Evolutionary conservation across 176 grass and related monocot genomes (phyloP), one percentile per base, ranked within the genome.

Genomic region (Oryza glaberrima): DNA sequence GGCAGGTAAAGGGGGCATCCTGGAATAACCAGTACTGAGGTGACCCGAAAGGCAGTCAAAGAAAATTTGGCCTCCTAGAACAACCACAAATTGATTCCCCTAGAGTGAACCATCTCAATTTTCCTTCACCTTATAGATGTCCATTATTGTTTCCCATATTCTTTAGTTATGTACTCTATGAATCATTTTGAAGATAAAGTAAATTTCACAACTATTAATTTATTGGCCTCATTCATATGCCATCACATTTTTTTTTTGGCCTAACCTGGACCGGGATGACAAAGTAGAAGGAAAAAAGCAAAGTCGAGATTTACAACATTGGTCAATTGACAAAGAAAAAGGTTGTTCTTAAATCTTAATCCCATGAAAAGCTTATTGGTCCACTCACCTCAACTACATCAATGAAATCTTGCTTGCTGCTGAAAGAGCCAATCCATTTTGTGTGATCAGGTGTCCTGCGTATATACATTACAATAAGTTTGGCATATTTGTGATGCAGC

Each of bases 371-470:
- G 40, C 40, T 41, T 8, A 75, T 1, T 71, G 3, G 40, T 64
- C 64, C 12, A 78, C 89, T 81, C 52, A 92, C 95, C 93, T 98
- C 95, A 52, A 95, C 89, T 22, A 93, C 93, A 87, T 98, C 95
- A 74, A 95, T 93, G 68, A 98, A 92, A 65, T 98, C 95, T 78
- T 95, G 91, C 68, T 98, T 95, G 52, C 87, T 92, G 71, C 85
- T 88, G 81, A 98, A 98, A 81, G 95, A 92, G 8, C 93, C 95
- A 78, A 98, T 89, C 95, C 95, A 98, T 91, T 98, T 98, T 86
- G 95, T 98, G 65, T 98, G 90, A 87, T 98, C 95, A 67, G 91
- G 86, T 83, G 92, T 98, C 81, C 95, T 98, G 83, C 47, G 77
- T 67, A 73, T 69, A 28, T 67, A 69, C 11, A 19, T 79, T 40